phyloP scores from a whole-genome alignment of 1,284 basidiomycete genomes.

The Wallemia ichthyophaga region DNA sequence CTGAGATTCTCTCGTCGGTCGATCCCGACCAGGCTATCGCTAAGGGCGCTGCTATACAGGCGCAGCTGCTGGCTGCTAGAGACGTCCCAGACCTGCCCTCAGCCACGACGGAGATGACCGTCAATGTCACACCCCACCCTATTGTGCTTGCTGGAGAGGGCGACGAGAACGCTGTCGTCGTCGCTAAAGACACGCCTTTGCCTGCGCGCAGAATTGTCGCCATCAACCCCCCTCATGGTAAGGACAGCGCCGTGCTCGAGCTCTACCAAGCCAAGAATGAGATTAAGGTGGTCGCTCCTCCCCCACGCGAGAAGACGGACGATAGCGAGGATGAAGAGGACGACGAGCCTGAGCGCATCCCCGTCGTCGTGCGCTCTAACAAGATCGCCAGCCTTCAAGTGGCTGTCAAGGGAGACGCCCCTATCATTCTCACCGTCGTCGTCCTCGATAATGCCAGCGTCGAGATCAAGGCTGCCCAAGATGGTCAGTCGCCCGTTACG shows the following conservation, averaged over 20 bases:
- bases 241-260: conserved; percentile 36
- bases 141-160: conserved; percentile 11
- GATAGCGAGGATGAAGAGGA: conserved; percentile 17
- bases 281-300: conserved; percentile 27
- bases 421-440: conserved; percentile 32
- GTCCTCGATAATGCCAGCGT: conserved; percentile 26
- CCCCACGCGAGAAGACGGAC: conserved; percentile 14
- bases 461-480: conserved; percentile 22
- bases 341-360: conserved; percentile 27
- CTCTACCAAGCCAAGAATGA: conserved; percentile 63
- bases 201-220: conserved; percentile 41
- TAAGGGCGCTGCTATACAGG: conserved; percentile 63
- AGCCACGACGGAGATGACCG: conserved; percentile 23
- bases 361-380: conserved; percentile 4
- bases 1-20: conserved; percentile 24
- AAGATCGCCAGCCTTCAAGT: conserved; percentile 25
- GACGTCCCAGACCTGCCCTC: conserved; percentile 14
- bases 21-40: conserved; percentile 76
- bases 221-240: conserved; percentile 35
- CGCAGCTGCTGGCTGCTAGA: conserved; percentile 31
- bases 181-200: conserved; percentile 42
- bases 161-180: conserved; percentile 20
- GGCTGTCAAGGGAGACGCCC: conserved; percentile 23
- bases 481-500: background rate
- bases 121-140: conserved; percentile 13